phyloP scores from a whole-genome alignment of 2,329 filamentous ascomycete genomes.

The Rachicladosporium sp. region DNA sequence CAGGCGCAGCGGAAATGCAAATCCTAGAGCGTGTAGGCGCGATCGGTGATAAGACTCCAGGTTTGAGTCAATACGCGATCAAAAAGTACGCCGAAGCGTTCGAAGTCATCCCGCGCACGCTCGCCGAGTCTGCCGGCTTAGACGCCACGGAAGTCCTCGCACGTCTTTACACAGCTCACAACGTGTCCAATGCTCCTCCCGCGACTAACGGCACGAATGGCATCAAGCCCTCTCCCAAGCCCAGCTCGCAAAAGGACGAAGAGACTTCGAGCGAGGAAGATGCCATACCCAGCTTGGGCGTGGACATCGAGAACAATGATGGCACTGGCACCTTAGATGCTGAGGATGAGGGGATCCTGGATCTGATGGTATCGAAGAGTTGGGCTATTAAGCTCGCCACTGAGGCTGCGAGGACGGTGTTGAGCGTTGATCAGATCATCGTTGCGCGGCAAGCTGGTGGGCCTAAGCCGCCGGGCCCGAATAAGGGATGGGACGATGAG shows the following conservation, averaged over 20 bases:
- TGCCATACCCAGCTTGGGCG: slow-evolving; percentile 78
- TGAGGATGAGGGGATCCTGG: slow-evolving; percentile 77
- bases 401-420: slow-evolving; percentile 81
- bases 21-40: slow-evolving; percentile 84
- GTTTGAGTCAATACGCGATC: slow-evolving; percentile 89
- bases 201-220: slow-evolving; percentile 8
- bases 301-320: slow-evolving; percentile 85
- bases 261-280: slow-evolving; percentile 45
- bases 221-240: slow-evolving; percentile 2
- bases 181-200: slow-evolving; percentile 3
- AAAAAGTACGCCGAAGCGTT: slow-evolving; percentile 96
- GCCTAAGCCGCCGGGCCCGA: slow-evolving; percentile 90
- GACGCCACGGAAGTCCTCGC: slow-evolving; percentile 96
- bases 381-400: slow-evolving; percentile 97
- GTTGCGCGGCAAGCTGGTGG: slow-evolving; percentile 94
- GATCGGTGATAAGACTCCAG: slow-evolving; percentile 83
- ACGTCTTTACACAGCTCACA: slow-evolving; percentile 79
- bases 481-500: slow-evolving; percentile 66
- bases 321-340: slow-evolving; percentile 73
- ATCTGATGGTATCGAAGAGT: slow-evolving; percentile 80
- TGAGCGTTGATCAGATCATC: slow-evolving; percentile 98
- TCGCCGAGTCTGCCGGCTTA: slow-evolving; percentile 88
- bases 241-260: slow-evolving; percentile 12
- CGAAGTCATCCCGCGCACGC: slow-evolving; percentile 84
- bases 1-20: slow-evolving; percentile 88